phyloP scores from a whole-genome alignment of 2,329 filamentous ascomycete genomes.

The Aspergillus sergii region DNA sequence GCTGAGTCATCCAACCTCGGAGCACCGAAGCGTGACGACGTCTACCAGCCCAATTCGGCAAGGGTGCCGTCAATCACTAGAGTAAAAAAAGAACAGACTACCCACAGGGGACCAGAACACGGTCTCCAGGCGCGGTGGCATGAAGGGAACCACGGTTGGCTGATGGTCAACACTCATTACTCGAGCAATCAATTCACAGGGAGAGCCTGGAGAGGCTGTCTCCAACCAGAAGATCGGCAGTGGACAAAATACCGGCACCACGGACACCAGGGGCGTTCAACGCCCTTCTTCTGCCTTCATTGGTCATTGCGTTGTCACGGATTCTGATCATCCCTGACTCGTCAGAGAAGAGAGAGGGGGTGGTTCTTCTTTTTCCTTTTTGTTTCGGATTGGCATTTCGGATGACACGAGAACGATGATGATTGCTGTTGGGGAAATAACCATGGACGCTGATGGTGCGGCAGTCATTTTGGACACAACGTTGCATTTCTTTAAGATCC shows the following conservation, averaged over 20 bases:
- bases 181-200: neutral
- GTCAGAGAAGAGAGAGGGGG: neutral
- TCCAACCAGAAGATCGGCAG: neutral
- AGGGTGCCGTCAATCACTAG: conserved; percentile 5
- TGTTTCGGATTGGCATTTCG: conserved; percentile 3
- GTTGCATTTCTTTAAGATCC: conserved; percentile 11
- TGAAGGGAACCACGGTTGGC: conserved; percentile 20
- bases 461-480: conserved; percentile 2
- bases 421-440: conserved; percentile 4
- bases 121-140: conserved; percentile 7
- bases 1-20: conserved; percentile 2
- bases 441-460: neutral
- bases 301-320: neutral
- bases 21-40: neutral
- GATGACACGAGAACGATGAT: conserved; percentile 12
- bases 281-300: neutral
- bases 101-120: conserved; percentile 3
- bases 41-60: neutral
- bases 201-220: neutral
- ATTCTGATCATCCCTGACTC: neutral
- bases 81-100: conserved; percentile 21
- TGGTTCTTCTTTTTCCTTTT: neutral
- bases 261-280: conserved; percentile 1
- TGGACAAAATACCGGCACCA: conserved; percentile 1
- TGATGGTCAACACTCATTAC: neutral